These are phyloP conservation scores for Pilasporangium apinafurcum DNA, from an alignment of 352 stramenopile species.

Conservation along the genomic window DNA sequence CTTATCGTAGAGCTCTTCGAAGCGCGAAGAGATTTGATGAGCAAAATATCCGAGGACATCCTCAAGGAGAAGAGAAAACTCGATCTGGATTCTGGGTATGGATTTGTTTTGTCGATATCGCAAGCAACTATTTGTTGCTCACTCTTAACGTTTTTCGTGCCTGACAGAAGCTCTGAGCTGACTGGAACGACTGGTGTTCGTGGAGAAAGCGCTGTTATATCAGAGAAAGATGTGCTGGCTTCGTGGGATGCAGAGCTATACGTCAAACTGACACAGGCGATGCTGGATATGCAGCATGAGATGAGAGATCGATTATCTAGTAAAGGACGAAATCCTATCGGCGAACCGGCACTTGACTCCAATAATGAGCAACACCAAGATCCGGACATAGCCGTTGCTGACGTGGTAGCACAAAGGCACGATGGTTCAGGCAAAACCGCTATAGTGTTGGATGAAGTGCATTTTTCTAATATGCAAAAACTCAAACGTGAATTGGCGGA, in stretches of 20 bases:
- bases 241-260: slow-evolving; percentile 63
- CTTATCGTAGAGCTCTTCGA: slow-evolving; percentile 61
- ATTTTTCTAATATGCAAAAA: slow-evolving; percentile 69
- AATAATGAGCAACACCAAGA: background rate
- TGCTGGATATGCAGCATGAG: slow-evolving; percentile 49
- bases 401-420: background rate
- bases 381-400: background rate
- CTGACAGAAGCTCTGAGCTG: slow-evolving; percentile 5
- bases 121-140: too few relatives aligned
- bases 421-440: background rate
- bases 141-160: background rate
- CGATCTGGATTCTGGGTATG: slow-evolving; percentile 50
- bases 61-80: slow-evolving; percentile 57
- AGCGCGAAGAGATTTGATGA: slow-evolving; percentile 56
- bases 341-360: too few relatives aligned
- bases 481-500: slow-evolving; percentile 61
- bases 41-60: slow-evolving; percentile 63
- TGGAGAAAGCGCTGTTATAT: background rate
- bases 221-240: slow-evolving; percentile 53
- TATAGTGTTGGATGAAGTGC: slow-evolving; percentile 42
- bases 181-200: background rate
- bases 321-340: slow-evolving; percentile 11
- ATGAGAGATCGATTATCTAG: slow-evolving; percentile 27
- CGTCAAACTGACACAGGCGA: slow-evolving; percentile 45
- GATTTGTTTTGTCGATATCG: background rate